Percentiles rank a stretch among this genome's conserved stretches.
These are phyloP conservation scores for Penstemon eatonii DNA, from an alignment of 257 asterid species.

Conservation along the genomic window DNA sequence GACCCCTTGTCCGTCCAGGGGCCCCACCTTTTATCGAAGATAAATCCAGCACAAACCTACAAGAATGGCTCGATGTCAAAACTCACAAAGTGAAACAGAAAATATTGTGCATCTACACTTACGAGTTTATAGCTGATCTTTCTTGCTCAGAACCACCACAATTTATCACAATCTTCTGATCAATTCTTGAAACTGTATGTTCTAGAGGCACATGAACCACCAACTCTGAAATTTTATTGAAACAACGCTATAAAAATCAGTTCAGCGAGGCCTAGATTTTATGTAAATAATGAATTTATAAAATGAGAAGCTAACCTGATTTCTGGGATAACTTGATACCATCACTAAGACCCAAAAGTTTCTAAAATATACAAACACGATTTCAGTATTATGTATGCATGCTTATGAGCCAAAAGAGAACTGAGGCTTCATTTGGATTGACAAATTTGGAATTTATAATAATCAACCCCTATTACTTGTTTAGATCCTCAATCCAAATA, in stretches of 20 bases:
- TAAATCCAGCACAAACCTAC: conserved; percentile 66
- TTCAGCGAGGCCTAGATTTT: background rate
- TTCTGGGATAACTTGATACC: conserved; percentile 32
- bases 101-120: conserved; percentile 18
- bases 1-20: conserved; percentile 86
- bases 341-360: conserved; percentile 55
- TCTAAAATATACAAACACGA: conserved; percentile 39
- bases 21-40: conserved; percentile 76
- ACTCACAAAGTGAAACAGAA: background rate
- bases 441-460: background rate
- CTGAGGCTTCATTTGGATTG: too few relatives aligned
- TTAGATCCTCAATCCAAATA: background rate
- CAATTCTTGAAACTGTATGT: conserved; percentile 49
- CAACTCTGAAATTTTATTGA: conserved; percentile 38
- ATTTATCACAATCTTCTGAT: conserved; percentile 54
- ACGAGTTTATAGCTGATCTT: conserved; percentile 41
- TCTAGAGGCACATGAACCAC: conserved; percentile 46
- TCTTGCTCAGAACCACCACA: conserved; percentile 34
- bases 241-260: conserved; percentile 22
- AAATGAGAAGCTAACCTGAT: conserved; percentile 50
- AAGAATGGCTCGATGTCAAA: conserved; percentile 24
- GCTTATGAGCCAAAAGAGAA: too few relatives aligned
- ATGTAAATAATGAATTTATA: background rate
- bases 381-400: conserved; percentile 1
- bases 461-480: too few relatives aligned